A percentile compares a stretch with the other conserved stretches of the same genome.
These are phyloP conservation scores for Aquilaria yunnanensis DNA, from an alignment of 345 rosid genomes.

Conservation along the genomic window DNA sequence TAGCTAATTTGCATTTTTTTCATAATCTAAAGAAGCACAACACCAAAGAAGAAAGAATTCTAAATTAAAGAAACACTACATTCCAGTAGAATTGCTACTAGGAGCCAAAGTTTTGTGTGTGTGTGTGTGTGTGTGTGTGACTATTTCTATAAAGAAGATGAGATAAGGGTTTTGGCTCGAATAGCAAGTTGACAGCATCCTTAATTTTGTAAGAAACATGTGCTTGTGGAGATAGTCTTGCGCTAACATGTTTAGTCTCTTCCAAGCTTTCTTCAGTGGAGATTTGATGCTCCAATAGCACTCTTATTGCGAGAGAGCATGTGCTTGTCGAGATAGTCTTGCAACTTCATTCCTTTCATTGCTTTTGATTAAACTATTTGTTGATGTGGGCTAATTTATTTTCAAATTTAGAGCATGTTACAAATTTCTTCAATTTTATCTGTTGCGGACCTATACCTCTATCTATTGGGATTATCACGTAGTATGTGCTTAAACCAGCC, in stretches of 20 bases:
- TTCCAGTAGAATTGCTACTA: slow-evolving; percentile 74
- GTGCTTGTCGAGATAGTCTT: slow-evolving; percentile 90
- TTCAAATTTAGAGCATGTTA: slow-evolving; percentile 7
- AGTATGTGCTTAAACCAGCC: slow-evolving; percentile 75
- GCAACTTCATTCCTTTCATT: slow-evolving; percentile 8
- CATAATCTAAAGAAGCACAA: background rate
- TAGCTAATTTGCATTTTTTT: background rate
- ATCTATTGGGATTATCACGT: slow-evolving; percentile 69
- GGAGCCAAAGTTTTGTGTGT: slow-evolving; percentile 43
- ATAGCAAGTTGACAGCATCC: slow-evolving; percentile 99
- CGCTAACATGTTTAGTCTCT: too few species aligned
- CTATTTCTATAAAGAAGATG: slow-evolving; percentile 76
- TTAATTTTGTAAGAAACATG: slow-evolving; percentile 43
- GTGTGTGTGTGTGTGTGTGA: too few species aligned
- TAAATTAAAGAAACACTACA: slow-evolving; percentile 32
- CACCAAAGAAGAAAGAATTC: background rate
- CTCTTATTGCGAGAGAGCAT: slow-evolving; percentile 50
- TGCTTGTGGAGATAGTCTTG: too few species aligned
- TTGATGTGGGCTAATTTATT: slow-evolving; percentile 1
- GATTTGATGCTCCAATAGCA: too few species aligned
- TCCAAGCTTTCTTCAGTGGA: too few species aligned
- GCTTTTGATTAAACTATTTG: background rate
- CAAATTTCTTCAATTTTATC: slow-evolving; percentile 12
- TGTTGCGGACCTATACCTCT: slow-evolving; percentile 75
- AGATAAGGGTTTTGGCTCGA: slow-evolving; percentile 91